Evolutionary conservation across 2,329 filamentous ascomycete species (phyloP), one percentile per base, ranked within the genome.

Genomic region (Conoideocrella luteorostrata): DNA sequence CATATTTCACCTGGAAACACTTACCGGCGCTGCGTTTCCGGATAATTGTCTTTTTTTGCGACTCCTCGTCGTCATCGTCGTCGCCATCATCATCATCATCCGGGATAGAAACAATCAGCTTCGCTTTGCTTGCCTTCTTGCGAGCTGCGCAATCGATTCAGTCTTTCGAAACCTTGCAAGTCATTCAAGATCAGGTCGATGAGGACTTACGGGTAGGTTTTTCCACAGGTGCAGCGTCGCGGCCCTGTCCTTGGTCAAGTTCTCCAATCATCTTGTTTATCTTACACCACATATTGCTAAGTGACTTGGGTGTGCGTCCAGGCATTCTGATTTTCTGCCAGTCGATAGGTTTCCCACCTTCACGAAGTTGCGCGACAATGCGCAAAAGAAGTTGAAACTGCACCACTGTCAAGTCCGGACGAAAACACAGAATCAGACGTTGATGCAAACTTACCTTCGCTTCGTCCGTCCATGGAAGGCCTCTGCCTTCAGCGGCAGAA

Each of bases 311-410:
- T 2, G 64, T 67, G 7, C 66, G 63, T 0, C 61, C 63, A 0
- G 62, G 59, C 56, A 69, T 65, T 20, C 52, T 50, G 21, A 69
- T 52, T 3, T 48, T 49, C 2, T 47, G 44, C 65, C 65, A 69
- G 36, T 64, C 62, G 48, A 68, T 63, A 5, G 51, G 15, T 11
- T 55, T 59, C 3, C 60, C 60, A 3, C 61, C 58, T 0, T 58
- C 52, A 34, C 58, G 61, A 20, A 62, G 41, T 38, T 63, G 61
- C 3, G 54, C 51, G 13, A 68, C 53, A 43, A 68, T 55, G 6
- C 62, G 61, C 2, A 68, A 48, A 4, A 67, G 52, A 6, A 68
- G 55, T 24, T 67, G 58, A 7, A 53, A 54, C 66, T 67, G 22
- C 9, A 35, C 23, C 20, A 10, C n/a, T n/a, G 6, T 5, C 22